These are phyloP conservation scores for Coleophoma cylindrospora DNA, from an alignment of 2,329 filamentous ascomycete genomes.

Conservation along the genomic window DNA sequence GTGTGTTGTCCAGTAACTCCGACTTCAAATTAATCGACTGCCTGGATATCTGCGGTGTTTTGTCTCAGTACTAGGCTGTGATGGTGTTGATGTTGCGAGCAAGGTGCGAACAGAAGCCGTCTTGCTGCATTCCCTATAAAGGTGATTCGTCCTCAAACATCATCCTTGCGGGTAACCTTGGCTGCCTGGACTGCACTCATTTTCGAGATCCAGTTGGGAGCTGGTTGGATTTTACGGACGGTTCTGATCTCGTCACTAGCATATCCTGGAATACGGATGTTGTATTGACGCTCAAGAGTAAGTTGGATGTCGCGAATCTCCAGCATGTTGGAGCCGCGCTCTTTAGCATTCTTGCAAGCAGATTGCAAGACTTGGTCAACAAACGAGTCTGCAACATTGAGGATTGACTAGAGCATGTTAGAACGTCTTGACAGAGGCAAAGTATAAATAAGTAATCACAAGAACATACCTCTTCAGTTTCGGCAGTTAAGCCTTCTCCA, in stretches of 20 bases:
- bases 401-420: conserved; percentile 58
- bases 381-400: conserved; percentile 89
- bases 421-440: too few relatives aligned
- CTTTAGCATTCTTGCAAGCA: conserved; percentile 88
- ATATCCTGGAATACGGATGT: conserved; percentile 89
- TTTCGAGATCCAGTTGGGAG: conserved; percentile 87
- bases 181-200: conserved; percentile 95
- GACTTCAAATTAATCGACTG: too few relatives aligned
- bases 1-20: too few relatives aligned
- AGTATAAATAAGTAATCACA: neutral
- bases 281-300: conserved; percentile 78
- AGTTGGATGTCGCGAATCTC: conserved; percentile 86
- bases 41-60: too few relatives aligned
- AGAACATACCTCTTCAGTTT: conserved; percentile 85
- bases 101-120: too few relatives aligned
- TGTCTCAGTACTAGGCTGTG: too few relatives aligned
- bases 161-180: conserved; percentile 60
- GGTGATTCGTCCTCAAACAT: conserved; percentile 9
- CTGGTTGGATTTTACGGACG: conserved; percentile 86
- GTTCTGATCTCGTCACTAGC: conserved; percentile 87
- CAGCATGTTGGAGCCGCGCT: conserved; percentile 83
- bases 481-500: conserved; percentile 75
- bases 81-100: too few relatives aligned
- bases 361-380: conserved; percentile 84
- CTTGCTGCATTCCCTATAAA: too few relatives aligned